Conservation (phyloP, 805 yeast genomes). For the Komagataella pastoris region DNA sequence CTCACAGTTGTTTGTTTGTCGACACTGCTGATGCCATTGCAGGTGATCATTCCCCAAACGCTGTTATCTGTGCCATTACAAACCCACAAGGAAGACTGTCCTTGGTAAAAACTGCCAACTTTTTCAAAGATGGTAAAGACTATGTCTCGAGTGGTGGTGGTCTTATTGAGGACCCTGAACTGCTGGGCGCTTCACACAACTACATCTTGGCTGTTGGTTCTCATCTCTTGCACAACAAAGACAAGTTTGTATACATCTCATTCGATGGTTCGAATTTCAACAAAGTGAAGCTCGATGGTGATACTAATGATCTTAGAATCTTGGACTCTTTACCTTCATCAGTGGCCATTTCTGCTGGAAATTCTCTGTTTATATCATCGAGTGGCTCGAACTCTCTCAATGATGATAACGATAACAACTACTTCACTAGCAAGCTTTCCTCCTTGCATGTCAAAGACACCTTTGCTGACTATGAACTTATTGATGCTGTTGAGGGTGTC, state of each 20-base stretch:
- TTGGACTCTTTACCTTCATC: background rate
- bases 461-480: slow-evolving; percentile 28
- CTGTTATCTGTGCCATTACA: slow-evolving; percentile 30
- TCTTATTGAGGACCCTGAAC: slow-evolving; percentile 15
- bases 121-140: slow-evolving; percentile 21
- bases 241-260: slow-evolving; percentile 17
- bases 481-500: slow-evolving; percentile 31
- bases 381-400: background rate
- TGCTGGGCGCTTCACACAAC: slow-evolving; percentile 20
- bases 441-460: slow-evolving; percentile 19
- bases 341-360: background rate
- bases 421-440: background rate
- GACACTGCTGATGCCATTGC: slow-evolving; percentile 13
- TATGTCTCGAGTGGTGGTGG: slow-evolving; percentile 18
- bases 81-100: slow-evolving; percentile 27
- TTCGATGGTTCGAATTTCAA: slow-evolving; percentile 20
- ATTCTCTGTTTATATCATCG: background rate
- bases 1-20: slow-evolving; percentile 20
- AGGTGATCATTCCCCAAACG: slow-evolving; percentile 10
- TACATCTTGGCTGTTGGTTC: slow-evolving; percentile 21
- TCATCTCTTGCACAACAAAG: slow-evolving; percentile 10
- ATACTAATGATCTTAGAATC: background rate
- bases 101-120: slow-evolving; percentile 29
- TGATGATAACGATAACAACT: background rate
- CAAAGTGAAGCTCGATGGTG: slow-evolving; percentile 7